A percentile compares a stretch with the other conserved stretches of the same genome.
Conservation (phyloP, 768 basidiomycete genomes). For the Tephrocybe sp. region DNA sequence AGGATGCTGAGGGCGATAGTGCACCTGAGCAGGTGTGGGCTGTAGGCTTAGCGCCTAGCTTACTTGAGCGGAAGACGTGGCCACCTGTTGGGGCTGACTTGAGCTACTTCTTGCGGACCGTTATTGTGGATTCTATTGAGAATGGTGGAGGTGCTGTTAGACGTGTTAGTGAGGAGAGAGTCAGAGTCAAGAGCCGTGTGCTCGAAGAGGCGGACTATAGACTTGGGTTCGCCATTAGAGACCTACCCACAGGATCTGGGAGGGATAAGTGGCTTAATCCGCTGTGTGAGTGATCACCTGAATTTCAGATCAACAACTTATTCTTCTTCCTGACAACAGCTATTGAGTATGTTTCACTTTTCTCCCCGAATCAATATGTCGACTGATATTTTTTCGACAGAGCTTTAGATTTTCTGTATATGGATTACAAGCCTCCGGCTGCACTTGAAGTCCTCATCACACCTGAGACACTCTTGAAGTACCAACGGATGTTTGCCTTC, state of each 20-base stretch:
- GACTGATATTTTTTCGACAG: slow-evolving; percentile 34
- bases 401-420: slow-evolving; percentile 86
- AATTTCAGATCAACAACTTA: slow-evolving; percentile 3
- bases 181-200: slow-evolving; percentile 23
- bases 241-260: slow-evolving; percentile 62
- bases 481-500: slow-evolving; percentile 81
- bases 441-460: slow-evolving; percentile 76
- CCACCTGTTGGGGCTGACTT: slow-evolving; percentile 86
- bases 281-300: slow-evolving; percentile 61
- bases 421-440: slow-evolving; percentile 88
- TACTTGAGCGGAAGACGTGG: slow-evolving; percentile 80
- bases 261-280: slow-evolving; percentile 83
- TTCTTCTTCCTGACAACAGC: slow-evolving; percentile 25
- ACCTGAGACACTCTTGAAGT: slow-evolving; percentile 73
- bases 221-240: slow-evolving; percentile 83
- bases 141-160: slow-evolving; percentile 5
- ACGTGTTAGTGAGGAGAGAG: slow-evolving; percentile 22
- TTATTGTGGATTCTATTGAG: slow-evolving; percentile 81
- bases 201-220: slow-evolving; percentile 70
- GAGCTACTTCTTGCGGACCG: slow-evolving; percentile 79
- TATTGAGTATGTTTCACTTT: slow-evolving; percentile 43
- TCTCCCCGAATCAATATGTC: not conserved
- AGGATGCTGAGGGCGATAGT: slow-evolving; percentile 22
- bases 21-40: slow-evolving; percentile 45
- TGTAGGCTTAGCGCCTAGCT: slow-evolving; percentile 69